Conservation (phyloP, 192 early-diverging fungal species). For the Gryganskiella cystojenkinii region DNA sequence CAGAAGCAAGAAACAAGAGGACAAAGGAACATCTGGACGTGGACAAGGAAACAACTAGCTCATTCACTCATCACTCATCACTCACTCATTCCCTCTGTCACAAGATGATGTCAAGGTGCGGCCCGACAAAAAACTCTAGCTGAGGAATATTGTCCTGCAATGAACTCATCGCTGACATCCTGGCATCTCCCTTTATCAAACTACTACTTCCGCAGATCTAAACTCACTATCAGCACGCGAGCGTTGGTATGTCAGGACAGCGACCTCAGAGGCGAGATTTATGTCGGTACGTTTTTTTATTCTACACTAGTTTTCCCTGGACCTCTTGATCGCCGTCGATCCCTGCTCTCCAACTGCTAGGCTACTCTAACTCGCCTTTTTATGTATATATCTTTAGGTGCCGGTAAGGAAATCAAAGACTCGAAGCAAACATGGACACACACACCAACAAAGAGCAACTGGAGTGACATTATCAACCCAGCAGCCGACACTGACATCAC, state of each 20-base stretch:
- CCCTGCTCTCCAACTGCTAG: neutral
- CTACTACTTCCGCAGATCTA: constrained; percentile 16
- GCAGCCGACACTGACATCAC: neutral
- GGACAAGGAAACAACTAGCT: no score
- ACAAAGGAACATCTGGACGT: no score
- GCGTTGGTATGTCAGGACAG: constrained; percentile 64
- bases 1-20: neutral
- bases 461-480: neutral
- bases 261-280: constrained; percentile 62
- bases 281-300: constrained; percentile 49
- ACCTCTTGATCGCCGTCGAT: neutral
- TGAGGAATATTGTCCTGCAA: no score
- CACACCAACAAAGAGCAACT: neutral
- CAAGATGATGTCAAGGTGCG: neutral
- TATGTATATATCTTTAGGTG: constrained; percentile 12
- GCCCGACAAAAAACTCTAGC: no score
- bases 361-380: neutral
- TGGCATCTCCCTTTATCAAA: no score
- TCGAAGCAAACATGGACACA: constrained; percentile 1
- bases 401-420: constrained; percentile 27
- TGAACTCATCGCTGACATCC: no score
- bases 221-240: constrained; percentile 43
- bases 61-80: neutral
- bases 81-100: neutral
- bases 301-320: neutral